Base-by-base conservation (phyloP, 805 yeast genomes). In the Lipomyces yamadae region DNA sequence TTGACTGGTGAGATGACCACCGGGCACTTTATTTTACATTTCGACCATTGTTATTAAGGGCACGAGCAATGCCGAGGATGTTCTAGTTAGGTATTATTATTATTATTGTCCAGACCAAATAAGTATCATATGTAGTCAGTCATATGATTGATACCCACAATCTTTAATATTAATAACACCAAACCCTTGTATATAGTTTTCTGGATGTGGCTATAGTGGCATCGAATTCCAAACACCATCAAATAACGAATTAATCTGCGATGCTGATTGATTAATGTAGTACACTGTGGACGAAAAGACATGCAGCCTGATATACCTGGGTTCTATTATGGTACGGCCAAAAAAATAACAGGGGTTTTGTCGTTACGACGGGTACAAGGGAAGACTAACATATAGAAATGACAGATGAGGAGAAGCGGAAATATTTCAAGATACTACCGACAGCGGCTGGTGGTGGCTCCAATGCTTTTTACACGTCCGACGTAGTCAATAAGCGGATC, bases 361-460 rank as follows among this genome's bases (percentile, higher is more conserved):
- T 24, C 24, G 1, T 24, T 24, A 24, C 24, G 24, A 24, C 24
- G 24, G 24, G 24, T 24, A 24, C 24, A 24, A 24, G 24, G 24
- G 24, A 24, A 24, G 24, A 24, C 24, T 24, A 24, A 24, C 24
- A 24, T 24, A 24, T 24, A 24, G 24, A 24, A 24, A 24, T 24
- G 24, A 24, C 42, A 66, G 70, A 67, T 37, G 62, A 60, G 58
- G 75, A 69, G 24, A 66, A 74, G 37, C 63, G 71, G 58, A 64
- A 73, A 55, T 74, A 74, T 61, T 74, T 74, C 62, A 66, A 69
- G 58, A 68, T 74, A 6, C 39, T 69, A 30, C 61, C 71, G 24
- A 69, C 56, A 39, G 73, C 75, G 1, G 65, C 75, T 1, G 66
- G 66, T 3, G 63, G 71, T n/a, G 70, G 73, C 4, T 65, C 72